Base-by-base conservation (phyloP, 176 grass and related monocot species). In the Cenchrus fungigraminus region DNA sequence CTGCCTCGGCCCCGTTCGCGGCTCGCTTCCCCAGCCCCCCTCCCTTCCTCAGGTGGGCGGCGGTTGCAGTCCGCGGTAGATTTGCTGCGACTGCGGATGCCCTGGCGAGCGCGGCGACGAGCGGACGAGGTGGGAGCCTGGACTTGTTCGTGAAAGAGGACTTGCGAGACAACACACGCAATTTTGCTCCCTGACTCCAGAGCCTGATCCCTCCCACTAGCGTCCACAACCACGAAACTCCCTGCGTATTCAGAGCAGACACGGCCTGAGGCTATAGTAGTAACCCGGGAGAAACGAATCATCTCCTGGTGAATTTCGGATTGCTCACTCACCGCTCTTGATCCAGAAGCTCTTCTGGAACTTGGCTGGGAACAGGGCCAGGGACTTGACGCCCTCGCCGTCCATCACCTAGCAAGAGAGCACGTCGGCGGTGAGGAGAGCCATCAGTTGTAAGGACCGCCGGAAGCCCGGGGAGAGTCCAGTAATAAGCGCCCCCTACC, bases 331-430 rank as follows among this genome's bases (percentile, higher is more conserved):
- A 46, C 45, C 93, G 71, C 59, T 94, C 88, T 98, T 98, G 47
- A 98, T 98, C 93, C 97, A 98, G 65, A 98, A 92, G 86, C 93
- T 98, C 91, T 87, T 98, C 25, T 95, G 93, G 63, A 98, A 98
- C 82, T 96, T 96, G 65, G 97, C 97, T 10, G 93, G 97, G 64
- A 98, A 94, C 74, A 98, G 52, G 66, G 96, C 96, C 8, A 98
- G 91, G 52, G 91, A 98, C 68, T 87, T 87, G 37, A 95, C 74
- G 47, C 87, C 88, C 84, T 87, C 63, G 67, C 73, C 83, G 86
- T 98, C 95, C 77, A 93, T 89, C 52, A 98, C 95, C 95, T 98
- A 84, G 29, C 80, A 80, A 74, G 69, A 40, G 5, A 81, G 56
- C 51, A 71, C 78, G 9, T 50, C n/a, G 53, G 77, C 80, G 1